These are phyloP conservation scores for Pilasporangium apinafurcum DNA, from an alignment of 352 stramenopile genomes.

Conservation along the genomic window DNA sequence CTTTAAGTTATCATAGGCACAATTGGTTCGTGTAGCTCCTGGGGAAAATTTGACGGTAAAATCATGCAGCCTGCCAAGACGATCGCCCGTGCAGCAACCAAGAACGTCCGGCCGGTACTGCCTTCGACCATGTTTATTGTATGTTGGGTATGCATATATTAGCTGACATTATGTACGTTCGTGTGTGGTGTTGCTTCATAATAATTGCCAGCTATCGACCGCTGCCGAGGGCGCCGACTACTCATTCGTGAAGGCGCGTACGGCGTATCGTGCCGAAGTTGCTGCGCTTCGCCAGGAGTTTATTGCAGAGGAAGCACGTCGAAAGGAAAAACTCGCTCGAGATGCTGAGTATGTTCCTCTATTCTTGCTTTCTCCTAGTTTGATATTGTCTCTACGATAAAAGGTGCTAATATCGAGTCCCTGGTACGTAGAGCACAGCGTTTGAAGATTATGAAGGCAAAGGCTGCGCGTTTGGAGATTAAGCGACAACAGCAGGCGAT, in stretches of 20 bases:
- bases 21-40: too few species aligned
- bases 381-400: neutral
- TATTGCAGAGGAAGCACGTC: slow-evolving; percentile 58
- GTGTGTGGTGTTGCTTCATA: neutral
- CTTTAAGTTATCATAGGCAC: too few species aligned
- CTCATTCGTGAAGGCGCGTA: slow-evolving; percentile 67
- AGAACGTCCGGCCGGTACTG: too few species aligned
- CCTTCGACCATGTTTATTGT: too few species aligned
- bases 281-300: slow-evolving; percentile 64
- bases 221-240: slow-evolving; percentile 46
- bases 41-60: too few species aligned
- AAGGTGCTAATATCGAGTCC: neutral
- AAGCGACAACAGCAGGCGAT: slow-evolving; percentile 85
- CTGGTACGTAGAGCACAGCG: slow-evolving; percentile 45
- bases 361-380: neutral
- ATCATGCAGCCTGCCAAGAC: too few species aligned
- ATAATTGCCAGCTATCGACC: slow-evolving; percentile 38
- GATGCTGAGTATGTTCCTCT: slow-evolving; percentile 66
- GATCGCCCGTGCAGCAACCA: too few species aligned
- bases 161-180: too few species aligned
- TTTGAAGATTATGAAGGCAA: slow-evolving; percentile 83
- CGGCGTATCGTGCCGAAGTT: slow-evolving; percentile 65
- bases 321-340: slow-evolving; percentile 73
- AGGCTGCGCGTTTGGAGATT: slow-evolving; percentile 80
- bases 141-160: too few species aligned